Evolutionary conservation across 495 filamentous ascomycete species (phyloP).

Genomic region (Letharia lupina): DNA sequence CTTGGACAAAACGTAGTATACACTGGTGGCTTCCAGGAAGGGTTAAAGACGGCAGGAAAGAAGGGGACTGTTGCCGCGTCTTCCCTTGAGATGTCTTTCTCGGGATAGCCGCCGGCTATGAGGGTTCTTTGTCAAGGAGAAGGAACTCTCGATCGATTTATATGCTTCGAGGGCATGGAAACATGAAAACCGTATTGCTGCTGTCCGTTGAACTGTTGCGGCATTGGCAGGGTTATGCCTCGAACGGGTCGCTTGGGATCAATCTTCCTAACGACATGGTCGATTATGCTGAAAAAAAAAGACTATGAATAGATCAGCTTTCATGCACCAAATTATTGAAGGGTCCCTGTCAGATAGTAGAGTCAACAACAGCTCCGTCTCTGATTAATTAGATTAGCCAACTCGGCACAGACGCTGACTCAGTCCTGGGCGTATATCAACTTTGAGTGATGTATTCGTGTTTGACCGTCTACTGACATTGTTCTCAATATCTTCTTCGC

Average conservation of each 20-base stretch:
- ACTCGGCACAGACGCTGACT: not conserved
- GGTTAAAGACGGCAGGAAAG: constrained; percentile 12
- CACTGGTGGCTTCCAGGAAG: constrained; percentile 10
- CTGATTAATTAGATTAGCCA: not conserved
- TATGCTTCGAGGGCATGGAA: not conserved
- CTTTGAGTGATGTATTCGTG: not conserved
- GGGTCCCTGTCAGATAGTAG: not conserved
- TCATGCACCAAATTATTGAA: not conserved
- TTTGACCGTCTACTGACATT: too few species aligned
- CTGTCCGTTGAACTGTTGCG: not conserved
- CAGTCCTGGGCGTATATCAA: not conserved
- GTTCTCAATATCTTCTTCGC: too few species aligned
- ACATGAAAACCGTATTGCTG: not conserved
- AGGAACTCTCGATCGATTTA: not conserved
- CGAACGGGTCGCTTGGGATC: not conserved
- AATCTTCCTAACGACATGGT: not conserved
- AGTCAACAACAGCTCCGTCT: not conserved
- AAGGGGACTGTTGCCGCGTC: not conserved
- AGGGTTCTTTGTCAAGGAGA: not conserved
- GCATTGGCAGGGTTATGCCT: not conserved
- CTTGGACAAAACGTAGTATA: constrained; percentile 15
- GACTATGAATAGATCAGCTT: not conserved
- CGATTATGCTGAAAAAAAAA: not conserved
- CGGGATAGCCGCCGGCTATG: not conserved
- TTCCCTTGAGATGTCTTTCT: not conserved